Evolutionary conservation across 345 rosid species (phyloP), one percentile per base, ranked within the genome.

Genomic region (Rhodamnia argentea): DNA sequence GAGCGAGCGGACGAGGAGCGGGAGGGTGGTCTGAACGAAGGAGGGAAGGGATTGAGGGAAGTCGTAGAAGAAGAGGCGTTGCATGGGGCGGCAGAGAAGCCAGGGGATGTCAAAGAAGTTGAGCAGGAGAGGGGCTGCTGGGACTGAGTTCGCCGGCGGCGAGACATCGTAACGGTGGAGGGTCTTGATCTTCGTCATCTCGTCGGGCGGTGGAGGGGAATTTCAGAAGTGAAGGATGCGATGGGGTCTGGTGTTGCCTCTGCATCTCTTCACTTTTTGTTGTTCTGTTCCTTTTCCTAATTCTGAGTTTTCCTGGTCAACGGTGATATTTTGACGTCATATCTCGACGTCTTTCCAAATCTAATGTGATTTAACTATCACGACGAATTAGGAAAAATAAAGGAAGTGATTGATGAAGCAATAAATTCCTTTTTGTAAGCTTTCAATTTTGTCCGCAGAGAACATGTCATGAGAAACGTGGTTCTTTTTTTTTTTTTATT

Each of bases 1-100:
- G 27, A 94, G 93, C 51, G 95, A 90, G 75, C 88, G 90, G 84
- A 86, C 91, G 26, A 93, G 93, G 87, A 53, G 62, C 14, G 95
- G 94, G 29, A 94, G 37, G 83, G 85, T 58, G 84, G 86, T 84
- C 60, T 83, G 62, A 32, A 60, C 75, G 83, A 94, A 91, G 56
- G 84, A 54, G 9, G 57, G 52, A 14, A 90, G 86, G 52, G 93
- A 85, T 86, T 83, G 32, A 44, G 83, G 86, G 87, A 86, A 86
- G 83, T 90, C 37, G 26, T 87, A 93, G 88, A 94, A 91, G 86
- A 90, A 87, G 83, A 89, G 70, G 51, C 87, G 81, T 64, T 88
- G 88, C 59, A 86, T n/a, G 26, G 89, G 90, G 24, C 86, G 85
- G 50, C 85, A 88, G 50, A n/a, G 15, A 62, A 85, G 87, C 90